phyloP scores from a whole-genome alignment of 768 basidiomycete species.

The Pluteus cervinus region DNA sequence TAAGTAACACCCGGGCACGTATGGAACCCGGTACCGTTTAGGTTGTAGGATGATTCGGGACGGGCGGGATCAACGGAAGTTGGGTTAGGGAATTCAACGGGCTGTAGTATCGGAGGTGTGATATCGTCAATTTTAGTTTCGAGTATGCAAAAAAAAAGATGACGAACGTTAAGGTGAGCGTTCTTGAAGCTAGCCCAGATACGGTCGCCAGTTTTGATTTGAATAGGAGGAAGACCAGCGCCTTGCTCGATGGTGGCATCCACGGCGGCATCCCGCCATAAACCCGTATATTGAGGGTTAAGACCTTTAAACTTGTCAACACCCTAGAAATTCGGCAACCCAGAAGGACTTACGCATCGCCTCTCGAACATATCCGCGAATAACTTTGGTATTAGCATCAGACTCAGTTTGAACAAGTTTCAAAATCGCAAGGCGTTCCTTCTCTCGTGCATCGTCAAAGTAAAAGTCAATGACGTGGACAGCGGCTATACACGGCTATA shows the following conservation, averaged over 20 bases:
- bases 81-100: slow-evolving; percentile 37
- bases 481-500: slow-evolving; percentile 20
- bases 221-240: slow-evolving; percentile 22
- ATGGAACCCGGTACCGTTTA: slow-evolving; percentile 34
- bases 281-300: slow-evolving; percentile 34
- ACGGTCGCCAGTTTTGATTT: slow-evolving; percentile 34
- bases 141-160: neutral
- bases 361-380: slow-evolving; percentile 48
- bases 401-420: slow-evolving; percentile 26
- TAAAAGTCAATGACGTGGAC: slow-evolving; percentile 49
- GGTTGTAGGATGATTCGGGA: slow-evolving; percentile 21
- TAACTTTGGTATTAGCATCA: slow-evolving; percentile 22
- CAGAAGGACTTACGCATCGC: slow-evolving; percentile 35
- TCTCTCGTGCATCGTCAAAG: slow-evolving; percentile 32
- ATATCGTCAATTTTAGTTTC: too few species aligned
- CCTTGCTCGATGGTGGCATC: slow-evolving; percentile 31
- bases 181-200: slow-evolving; percentile 35
- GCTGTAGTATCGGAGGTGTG: slow-evolving; percentile 19
- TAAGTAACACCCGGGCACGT: slow-evolving; percentile 30
- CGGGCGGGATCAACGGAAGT: slow-evolving; percentile 30
- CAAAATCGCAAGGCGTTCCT: slow-evolving; percentile 33
- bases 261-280: slow-evolving; percentile 30
- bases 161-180: slow-evolving; percentile 35
- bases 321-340: neutral
- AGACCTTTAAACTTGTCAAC: slow-evolving; percentile 19